These are phyloP conservation scores for Candida ovalis DNA, from an alignment of 805 yeast species.

Conservation along the genomic window DNA sequence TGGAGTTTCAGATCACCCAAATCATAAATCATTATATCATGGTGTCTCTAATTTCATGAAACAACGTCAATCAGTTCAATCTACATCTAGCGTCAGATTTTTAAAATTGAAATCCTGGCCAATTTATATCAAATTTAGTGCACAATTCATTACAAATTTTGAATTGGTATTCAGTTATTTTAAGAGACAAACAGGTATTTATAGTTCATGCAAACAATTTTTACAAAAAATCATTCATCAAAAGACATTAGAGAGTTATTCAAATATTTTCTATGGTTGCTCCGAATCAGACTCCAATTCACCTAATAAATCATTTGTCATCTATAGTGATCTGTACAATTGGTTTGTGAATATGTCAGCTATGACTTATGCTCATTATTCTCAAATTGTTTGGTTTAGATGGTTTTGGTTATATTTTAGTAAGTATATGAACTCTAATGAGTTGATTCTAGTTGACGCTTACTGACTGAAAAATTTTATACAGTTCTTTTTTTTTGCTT, in stretches of 20 bases:
- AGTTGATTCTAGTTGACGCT: slow-evolving; percentile 38
- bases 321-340: slow-evolving; percentile 37
- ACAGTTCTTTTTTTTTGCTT: background rate
- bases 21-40: slow-evolving; percentile 63
- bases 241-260: background rate
- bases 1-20: slow-evolving; percentile 88
- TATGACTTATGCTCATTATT: slow-evolving; percentile 76
- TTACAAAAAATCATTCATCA: background rate
- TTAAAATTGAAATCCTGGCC: slow-evolving; percentile 32
- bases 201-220: background rate
- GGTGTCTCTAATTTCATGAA: slow-evolving; percentile 41
- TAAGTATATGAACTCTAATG: slow-evolving; percentile 74
- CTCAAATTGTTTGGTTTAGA: slow-evolving; percentile 95
- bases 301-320: slow-evolving; percentile 29
- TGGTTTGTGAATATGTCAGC: slow-evolving; percentile 51
- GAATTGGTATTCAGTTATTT: slow-evolving; percentile 29
- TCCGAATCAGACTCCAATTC: background rate
- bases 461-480: too few relatives aligned
- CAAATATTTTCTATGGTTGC: background rate
- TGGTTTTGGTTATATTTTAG: slow-evolving; percentile 81
- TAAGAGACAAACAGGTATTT: background rate
- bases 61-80: background rate
- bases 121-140: slow-evolving; percentile 44
- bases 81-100: slow-evolving; percentile 10
- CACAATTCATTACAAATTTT: slow-evolving; percentile 38